Percentiles rank a stretch among this genome's conserved stretches.
Conservation (phyloP, 2,329 filamentous ascomycete genomes). For the Setomelanomma holmii region DNA sequence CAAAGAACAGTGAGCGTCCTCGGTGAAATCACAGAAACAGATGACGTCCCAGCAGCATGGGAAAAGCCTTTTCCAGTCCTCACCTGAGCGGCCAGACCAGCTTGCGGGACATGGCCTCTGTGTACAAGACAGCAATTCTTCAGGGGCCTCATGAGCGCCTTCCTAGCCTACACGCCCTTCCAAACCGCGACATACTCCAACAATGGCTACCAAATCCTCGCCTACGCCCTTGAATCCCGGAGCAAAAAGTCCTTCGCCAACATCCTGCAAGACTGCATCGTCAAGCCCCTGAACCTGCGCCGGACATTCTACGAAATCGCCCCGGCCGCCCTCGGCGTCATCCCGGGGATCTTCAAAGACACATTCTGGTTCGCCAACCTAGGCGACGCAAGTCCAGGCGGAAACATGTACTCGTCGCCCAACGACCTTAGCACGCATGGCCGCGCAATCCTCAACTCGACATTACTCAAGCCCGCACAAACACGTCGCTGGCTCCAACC, state of each 20-base stretch:
- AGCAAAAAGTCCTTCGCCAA: constrained; percentile 46
- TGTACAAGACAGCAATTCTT: constrained; percentile 41
- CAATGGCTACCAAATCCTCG: constrained; percentile 45
- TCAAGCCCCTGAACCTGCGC: constrained; percentile 51
- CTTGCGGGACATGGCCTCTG: constrained; percentile 30
- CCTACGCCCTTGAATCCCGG: constrained; percentile 50
- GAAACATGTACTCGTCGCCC: constrained; percentile 44
- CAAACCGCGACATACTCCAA: constrained; percentile 48
- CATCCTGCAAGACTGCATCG: constrained; percentile 46
- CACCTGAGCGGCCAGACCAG: constrained; percentile 16
- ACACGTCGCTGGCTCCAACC: constrained; percentile 55
- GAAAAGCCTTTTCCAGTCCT: constrained; percentile 25
- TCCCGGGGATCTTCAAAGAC: constrained; percentile 40
- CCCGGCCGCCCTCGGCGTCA: constrained; percentile 36
- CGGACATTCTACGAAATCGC: constrained; percentile 44
- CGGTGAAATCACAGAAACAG: constrained; percentile 30
- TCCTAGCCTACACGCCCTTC: constrained; percentile 42
- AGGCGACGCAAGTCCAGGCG: constrained; percentile 9
- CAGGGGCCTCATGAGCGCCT: constrained; percentile 38
- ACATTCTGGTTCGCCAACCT: not conserved
- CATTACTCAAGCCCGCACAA: constrained; percentile 40
- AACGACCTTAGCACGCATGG: constrained; percentile 49
- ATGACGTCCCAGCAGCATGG: constrained; percentile 19
- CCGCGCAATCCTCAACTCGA: constrained; percentile 49
- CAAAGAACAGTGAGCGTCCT: no score